These are phyloP conservation scores for Diplodia intermedia DNA, from an alignment of 2,329 filamentous ascomycete genomes.

Conservation along the genomic window DNA sequence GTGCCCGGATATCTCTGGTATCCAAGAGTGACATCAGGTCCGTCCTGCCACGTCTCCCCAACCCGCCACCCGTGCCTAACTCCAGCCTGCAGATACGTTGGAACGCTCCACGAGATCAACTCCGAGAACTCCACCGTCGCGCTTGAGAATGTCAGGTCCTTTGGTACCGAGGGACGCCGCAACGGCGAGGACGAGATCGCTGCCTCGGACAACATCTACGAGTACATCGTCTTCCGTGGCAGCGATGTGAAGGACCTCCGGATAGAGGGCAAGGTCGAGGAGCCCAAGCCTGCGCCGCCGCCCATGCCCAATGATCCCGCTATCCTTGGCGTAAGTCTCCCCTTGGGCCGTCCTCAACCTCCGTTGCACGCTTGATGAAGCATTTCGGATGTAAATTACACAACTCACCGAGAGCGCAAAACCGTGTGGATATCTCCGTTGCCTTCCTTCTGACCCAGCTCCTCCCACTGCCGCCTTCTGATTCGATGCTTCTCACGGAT, in stretches of 20 bases:
- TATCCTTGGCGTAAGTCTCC: conserved; percentile 88
- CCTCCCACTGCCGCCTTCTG: background rate
- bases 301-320: conserved; percentile 92
- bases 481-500: background rate
- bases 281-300: conserved; percentile 75
- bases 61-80: conserved; percentile 16
- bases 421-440: conserved; percentile 97
- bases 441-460: conserved; percentile 94
- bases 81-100: conserved; percentile 75
- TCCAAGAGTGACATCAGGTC: conserved; percentile 98
- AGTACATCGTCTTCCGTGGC: conserved; percentile 98
- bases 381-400: conserved; percentile 94
- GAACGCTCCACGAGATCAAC: conserved; percentile 96
- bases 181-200: conserved; percentile 81
- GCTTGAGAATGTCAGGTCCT: conserved; percentile 93
- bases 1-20: conserved; percentile 93
- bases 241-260: conserved; percentile 98
- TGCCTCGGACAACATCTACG: conserved; percentile 87
- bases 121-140: conserved; percentile 96
- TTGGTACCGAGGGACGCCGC: conserved; percentile 89
- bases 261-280: conserved; percentile 81
- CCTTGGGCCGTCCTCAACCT: conserved; percentile 1
- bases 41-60: conserved; percentile 45
- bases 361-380: conserved; percentile 74
- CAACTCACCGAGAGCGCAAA: conserved; percentile 90